phyloP scores from a whole-genome alignment of 805 yeast genomes.

The Yamadazyma phyllophila region DNA sequence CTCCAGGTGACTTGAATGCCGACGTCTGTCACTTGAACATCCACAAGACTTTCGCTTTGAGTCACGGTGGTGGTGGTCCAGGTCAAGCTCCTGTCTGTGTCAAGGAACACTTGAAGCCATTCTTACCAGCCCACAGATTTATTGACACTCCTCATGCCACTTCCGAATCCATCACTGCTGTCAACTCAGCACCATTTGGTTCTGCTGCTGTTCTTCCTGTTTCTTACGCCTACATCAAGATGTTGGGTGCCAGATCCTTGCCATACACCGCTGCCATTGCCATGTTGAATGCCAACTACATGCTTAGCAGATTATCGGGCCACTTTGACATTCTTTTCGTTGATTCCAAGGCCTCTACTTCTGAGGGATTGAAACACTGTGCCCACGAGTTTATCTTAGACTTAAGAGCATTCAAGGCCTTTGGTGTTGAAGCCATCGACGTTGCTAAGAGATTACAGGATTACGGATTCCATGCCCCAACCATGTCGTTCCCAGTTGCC shows the following conservation, averaged over 20 bases:
- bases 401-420: slow-evolving; percentile 73
- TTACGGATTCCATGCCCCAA: slow-evolving; percentile 98
- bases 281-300: slow-evolving; percentile 92
- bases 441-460: slow-evolving; percentile 96
- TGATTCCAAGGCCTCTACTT: slow-evolving; percentile 36
- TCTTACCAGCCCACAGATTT: slow-evolving; percentile 76
- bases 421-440: slow-evolving; percentile 91
- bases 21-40: slow-evolving; percentile 96
- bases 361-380: slow-evolving; percentile 64
- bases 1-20: slow-evolving; percentile 97
- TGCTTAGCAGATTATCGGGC: slow-evolving; percentile 73
- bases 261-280: slow-evolving; percentile 89
- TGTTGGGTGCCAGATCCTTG: slow-evolving; percentile 84
- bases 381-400: slow-evolving; percentile 97
- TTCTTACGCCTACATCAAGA: slow-evolving; percentile 90
- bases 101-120: slow-evolving; percentile 71
- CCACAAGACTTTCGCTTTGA: slow-evolving; percentile 96
- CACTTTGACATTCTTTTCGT: slow-evolving; percentile 78
- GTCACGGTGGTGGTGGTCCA: slow-evolving; percentile 99
- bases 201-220: slow-evolving; percentile 92
- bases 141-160: slow-evolving; percentile 50
- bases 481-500: slow-evolving; percentile 98
- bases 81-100: slow-evolving; percentile 99
- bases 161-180: slow-evolving; percentile 62
- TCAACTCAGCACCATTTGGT: slow-evolving; percentile 93